phyloP scores from a whole-genome alignment of 306 rosid species.

The Pyrus bretschneideri region DNA sequence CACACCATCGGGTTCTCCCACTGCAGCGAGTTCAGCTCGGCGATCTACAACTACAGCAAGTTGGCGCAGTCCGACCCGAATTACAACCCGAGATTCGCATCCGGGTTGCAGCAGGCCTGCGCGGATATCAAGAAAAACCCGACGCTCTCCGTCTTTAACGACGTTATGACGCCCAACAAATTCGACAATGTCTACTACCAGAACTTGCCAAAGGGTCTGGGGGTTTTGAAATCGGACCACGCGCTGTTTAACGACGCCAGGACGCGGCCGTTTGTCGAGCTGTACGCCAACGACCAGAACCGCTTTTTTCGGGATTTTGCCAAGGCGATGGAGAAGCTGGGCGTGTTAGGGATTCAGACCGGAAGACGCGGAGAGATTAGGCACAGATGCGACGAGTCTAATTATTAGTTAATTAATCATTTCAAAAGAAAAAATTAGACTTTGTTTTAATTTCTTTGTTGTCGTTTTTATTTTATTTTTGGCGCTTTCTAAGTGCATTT shows the following conservation, averaged over 20 bases:
- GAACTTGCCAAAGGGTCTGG: slow-evolving; percentile 65
- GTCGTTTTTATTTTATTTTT: neutral
- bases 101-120: slow-evolving; percentile 52
- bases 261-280: slow-evolving; percentile 53
- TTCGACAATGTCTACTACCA: slow-evolving; percentile 74
- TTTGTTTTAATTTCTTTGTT: neutral
- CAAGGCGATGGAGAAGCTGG: slow-evolving; percentile 67
- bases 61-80: slow-evolving; percentile 21
- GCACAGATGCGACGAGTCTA: slow-evolving; percentile 61
- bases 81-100: slow-evolving; percentile 56
- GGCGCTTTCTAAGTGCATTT: neutral
- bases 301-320: slow-evolving; percentile 56
- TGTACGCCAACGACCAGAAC: slow-evolving; percentile 44
- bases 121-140: slow-evolving; percentile 49
- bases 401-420: neutral
- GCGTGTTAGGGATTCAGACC: slow-evolving; percentile 46
- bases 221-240: slow-evolving; percentile 70
- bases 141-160: slow-evolving; percentile 70
- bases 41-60: slow-evolving; percentile 39
- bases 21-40: slow-evolving; percentile 42
- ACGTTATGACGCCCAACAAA: slow-evolving; percentile 78
- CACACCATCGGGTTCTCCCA: slow-evolving; percentile 88
- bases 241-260: slow-evolving; percentile 40
- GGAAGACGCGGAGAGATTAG: slow-evolving; percentile 79
- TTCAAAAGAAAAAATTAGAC: neutral